Evolutionary conservation across 2,329 filamentous ascomycete species (phyloP).

Genomic region (Ceratocystis alfenasii): DNA sequence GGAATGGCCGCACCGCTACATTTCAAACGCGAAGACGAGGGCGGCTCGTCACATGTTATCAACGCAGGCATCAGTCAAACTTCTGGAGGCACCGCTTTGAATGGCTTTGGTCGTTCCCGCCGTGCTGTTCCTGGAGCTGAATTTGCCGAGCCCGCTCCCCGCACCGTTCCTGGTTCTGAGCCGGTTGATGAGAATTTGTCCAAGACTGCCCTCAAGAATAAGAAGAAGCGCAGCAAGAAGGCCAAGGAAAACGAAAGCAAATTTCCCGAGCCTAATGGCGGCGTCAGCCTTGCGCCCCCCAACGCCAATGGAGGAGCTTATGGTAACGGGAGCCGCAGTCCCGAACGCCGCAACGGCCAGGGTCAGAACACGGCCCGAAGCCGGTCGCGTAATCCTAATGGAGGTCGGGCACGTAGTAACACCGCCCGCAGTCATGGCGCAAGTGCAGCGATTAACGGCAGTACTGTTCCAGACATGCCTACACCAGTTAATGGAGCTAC

Average conservation of each 20-base stretch:
- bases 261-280: slow-evolving; percentile 34
- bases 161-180: slow-evolving; percentile 53
- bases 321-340: slow-evolving; percentile 45
- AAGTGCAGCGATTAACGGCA: not conserved
- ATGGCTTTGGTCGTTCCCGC: slow-evolving; percentile 67
- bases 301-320: slow-evolving; percentile 30
- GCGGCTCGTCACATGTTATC: slow-evolving; percentile 71
- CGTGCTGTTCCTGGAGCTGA: slow-evolving; percentile 83
- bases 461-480: slow-evolving; percentile 21
- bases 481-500: slow-evolving; percentile 30
- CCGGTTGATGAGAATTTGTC: slow-evolving; percentile 62
- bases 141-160: slow-evolving; percentile 54
- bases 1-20: slow-evolving; percentile 79
- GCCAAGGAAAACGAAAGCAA: slow-evolving; percentile 64
- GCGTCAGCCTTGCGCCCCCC: slow-evolving; percentile 39
- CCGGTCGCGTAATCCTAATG: slow-evolving; percentile 42
- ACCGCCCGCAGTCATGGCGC: slow-evolving; percentile 32
- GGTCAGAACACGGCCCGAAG: slow-evolving; percentile 35
- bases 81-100: slow-evolving; percentile 43
- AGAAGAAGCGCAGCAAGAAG: slow-evolving; percentile 96
- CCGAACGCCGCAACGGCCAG: slow-evolving; percentile 47
- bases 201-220: slow-evolving; percentile 85
- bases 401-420: slow-evolving; percentile 39
- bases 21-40: slow-evolving; percentile 96
- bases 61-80: slow-evolving; percentile 50